phyloP scores from a whole-genome alignment of 2,329 filamentous ascomycete species.

The Sphaceloma murrayae region DNA sequence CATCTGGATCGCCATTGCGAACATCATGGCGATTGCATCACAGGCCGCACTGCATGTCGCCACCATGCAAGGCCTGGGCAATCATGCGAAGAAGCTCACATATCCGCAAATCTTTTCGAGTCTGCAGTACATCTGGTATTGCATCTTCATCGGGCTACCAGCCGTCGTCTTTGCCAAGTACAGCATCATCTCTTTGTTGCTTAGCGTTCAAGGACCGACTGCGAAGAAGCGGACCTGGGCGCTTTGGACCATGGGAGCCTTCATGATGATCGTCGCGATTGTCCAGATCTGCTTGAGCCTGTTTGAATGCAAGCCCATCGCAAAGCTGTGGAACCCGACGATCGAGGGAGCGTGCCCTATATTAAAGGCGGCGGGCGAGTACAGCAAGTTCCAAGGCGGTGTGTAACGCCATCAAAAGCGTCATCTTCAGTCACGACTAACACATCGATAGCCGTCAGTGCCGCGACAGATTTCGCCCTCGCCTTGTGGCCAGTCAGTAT shows the following conservation, averaged over 20 bases:
- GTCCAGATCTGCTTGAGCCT: slow-evolving; percentile 4
- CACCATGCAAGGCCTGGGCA: slow-evolving; percentile 1
- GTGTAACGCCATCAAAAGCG: not conserved
- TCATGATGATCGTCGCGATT: slow-evolving; percentile 1
- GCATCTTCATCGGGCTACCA: slow-evolving; percentile 7
- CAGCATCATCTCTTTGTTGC: slow-evolving; percentile 7
- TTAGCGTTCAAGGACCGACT: not conserved
- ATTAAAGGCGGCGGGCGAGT: not conserved
- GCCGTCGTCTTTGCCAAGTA: not conserved
- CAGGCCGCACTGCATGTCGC: slow-evolving; percentile 6
- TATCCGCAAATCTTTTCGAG: slow-evolving; percentile 1
- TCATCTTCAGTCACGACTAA: not conserved
- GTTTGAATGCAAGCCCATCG: slow-evolving; percentile 2
- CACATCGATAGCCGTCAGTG: not conserved
- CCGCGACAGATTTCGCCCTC: not conserved
- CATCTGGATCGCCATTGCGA: slow-evolving; percentile 3
- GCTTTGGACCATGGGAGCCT: not conserved
- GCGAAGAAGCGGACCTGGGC: slow-evolving; percentile 1
- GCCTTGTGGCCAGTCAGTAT: slow-evolving; percentile 5
- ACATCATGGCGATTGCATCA: slow-evolving; percentile 1
- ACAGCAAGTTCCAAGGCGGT: slow-evolving; percentile 13
- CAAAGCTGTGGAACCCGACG: slow-evolving; percentile 3
- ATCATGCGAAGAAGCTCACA: not conserved
- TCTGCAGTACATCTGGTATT: slow-evolving; percentile 5
- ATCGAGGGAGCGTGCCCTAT: not conserved